Conservation (phyloP, 805 yeast genomes). For the Schizosaccharomyces japonicus region DNA sequence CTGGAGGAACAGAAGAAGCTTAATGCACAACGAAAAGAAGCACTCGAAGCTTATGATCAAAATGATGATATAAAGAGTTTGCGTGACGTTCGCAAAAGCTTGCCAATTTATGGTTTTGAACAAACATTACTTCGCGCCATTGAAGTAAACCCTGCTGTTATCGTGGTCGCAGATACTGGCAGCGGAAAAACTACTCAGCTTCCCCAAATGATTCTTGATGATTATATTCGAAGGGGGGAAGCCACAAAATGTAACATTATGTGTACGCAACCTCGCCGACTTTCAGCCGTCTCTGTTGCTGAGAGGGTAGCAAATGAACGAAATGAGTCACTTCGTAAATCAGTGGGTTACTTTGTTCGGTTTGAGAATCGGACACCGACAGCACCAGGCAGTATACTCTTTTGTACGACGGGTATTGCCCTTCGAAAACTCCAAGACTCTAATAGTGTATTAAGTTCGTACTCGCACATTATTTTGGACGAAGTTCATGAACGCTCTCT, state of each 20-base stretch:
- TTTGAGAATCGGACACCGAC: conserved; percentile 60
- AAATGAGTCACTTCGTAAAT: conserved; percentile 34
- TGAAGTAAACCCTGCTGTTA: conserved; percentile 35
- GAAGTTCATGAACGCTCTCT: conserved; percentile 96
- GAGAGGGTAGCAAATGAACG: conserved; percentile 74
- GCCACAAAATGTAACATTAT: conserved; percentile 44
- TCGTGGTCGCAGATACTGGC: conserved; percentile 89
- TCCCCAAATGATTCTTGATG: neutral
- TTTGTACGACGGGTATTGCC: conserved; percentile 91
- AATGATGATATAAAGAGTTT: too few species aligned
- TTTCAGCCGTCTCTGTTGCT: conserved; percentile 86
- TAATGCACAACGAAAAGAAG: too few species aligned
- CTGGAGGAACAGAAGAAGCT: too few species aligned
- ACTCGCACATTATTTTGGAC: conserved; percentile 60
- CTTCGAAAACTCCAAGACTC: conserved; percentile 73
- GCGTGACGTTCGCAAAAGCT: too few species aligned
- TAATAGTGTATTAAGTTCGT: conserved; percentile 30
- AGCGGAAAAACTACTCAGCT: conserved; percentile 80
- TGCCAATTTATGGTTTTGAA: neutral
- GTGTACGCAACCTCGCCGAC: conserved; percentile 93
- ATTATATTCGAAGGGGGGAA: neutral
- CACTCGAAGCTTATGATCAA: too few species aligned
- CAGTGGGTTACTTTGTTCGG: conserved; percentile 71
- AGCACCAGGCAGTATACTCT: conserved; percentile 38
- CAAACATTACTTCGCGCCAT: conserved; percentile 16